phyloP scores from a whole-genome alignment of 371 early-diverging fungal species.

The Mucor mucedo region DNA sequence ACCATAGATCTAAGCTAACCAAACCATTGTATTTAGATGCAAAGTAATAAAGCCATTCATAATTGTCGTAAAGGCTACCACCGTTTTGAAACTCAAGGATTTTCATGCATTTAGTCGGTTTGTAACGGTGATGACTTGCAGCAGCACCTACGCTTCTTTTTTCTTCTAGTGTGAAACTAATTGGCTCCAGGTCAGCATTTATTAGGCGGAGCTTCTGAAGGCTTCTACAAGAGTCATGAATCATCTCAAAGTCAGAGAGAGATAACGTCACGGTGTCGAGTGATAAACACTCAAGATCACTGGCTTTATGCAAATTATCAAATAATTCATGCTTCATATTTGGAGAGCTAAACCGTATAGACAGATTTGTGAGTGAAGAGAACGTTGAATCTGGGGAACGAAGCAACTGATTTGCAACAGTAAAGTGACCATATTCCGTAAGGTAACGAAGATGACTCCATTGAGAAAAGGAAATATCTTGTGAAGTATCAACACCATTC shows the following conservation, averaged over 20 bases:
- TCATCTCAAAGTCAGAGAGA: slow-evolving; percentile 17
- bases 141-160: background rate
- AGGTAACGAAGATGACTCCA: slow-evolving; percentile 21
- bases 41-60: slow-evolving; percentile 26
- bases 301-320: slow-evolving; percentile 6
- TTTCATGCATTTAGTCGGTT: slow-evolving; percentile 1
- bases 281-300: slow-evolving; percentile 10
- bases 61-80: slow-evolving; percentile 6
- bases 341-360: slow-evolving; percentile 1
- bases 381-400: background rate
- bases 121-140: background rate
- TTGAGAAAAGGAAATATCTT: background rate
- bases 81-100: slow-evolving; percentile 9
- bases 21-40: slow-evolving; percentile 12
- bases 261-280: slow-evolving; percentile 12
- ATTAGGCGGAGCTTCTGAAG: slow-evolving; percentile 11
- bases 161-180: slow-evolving; percentile 7
- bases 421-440: slow-evolving; percentile 12
- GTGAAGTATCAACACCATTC: background rate
- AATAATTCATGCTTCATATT: slow-evolving; percentile 7
- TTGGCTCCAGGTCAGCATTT: slow-evolving; percentile 9
- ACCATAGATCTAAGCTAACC: slow-evolving; percentile 15
- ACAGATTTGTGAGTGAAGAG: slow-evolving; percentile 10
- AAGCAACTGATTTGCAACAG: slow-evolving; percentile 9
- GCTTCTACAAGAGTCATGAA: slow-evolving; percentile 19